Evolutionary conservation across 2,329 filamentous ascomycete genomes (phyloP), one percentile per base, ranked within the genome.

Genomic region (Cytospora piceicola): DNA sequence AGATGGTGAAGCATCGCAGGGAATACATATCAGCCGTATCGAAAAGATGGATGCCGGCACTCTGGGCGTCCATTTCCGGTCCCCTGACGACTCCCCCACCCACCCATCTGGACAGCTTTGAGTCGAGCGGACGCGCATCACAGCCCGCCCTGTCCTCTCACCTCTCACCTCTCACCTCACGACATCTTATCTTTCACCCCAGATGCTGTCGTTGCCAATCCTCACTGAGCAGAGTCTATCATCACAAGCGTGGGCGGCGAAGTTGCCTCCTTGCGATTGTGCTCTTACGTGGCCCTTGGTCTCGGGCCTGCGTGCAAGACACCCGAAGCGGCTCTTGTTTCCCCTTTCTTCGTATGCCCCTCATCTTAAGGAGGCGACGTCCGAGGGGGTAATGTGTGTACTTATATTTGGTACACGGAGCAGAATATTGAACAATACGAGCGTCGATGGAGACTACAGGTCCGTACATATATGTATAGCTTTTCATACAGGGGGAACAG

Each of bases 251-350:
- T 52, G 15, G 39, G 49, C n/a, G 29, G 9, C n/a, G n/a, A 20
- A 22, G 9, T 12, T 12, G 2, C 22, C 34, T 24, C 11, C 46
- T 22, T 24, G n/a, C 11, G 22, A 24, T 24, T 8, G n/a, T 7
- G 8, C 22, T 22, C 39, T 20, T 36, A 14, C n/a, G 59, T 53
- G 51, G 60, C 39, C 34, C 22, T 54, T 9, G 22, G 20, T 36
- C 53, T 24, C n/a, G 49, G 29, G 39, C n/a, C 39, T 9, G 39
- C 39, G 39, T 17, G 49, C 53, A 63, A 42, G 30, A 24, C 30
- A 30, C 39, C 61, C 39, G 42, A 42, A n/a, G 39, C 39, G 39
- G n/a, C 46, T 49, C 46, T 49, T 36, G 34, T 36, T 36, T 49
- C 8, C 46, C 20, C n/a, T 9, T 22, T 42, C 7, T 20, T 49